phyloP scores from a whole-genome alignment of 2,329 filamentous ascomycete genomes.

The Nemania diffusa region DNA sequence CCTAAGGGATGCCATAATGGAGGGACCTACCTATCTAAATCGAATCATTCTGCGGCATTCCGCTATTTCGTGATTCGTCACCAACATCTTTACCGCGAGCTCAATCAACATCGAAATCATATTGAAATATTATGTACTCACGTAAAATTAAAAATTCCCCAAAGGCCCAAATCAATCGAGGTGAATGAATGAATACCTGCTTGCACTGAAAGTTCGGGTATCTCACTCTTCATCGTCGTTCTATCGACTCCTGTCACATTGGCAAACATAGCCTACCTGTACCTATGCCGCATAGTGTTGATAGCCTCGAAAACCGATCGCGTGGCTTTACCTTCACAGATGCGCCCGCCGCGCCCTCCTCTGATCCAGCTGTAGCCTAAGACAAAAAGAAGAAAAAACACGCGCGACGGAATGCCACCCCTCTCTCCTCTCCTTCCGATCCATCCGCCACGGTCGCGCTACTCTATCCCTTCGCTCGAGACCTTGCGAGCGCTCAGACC shows the following conservation, averaged over 20 bases:
- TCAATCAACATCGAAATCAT: background rate
- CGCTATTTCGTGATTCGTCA: conserved; percentile 13
- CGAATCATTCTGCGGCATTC: background rate
- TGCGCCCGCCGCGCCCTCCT: background rate
- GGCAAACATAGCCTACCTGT: too few relatives aligned
- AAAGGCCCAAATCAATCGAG: background rate
- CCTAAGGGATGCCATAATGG: too few relatives aligned
- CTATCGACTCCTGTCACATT: too few relatives aligned
- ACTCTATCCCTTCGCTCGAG: conserved; percentile 26
- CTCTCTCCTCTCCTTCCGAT: conserved; percentile 28
- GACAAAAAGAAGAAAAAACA: conserved; percentile 1
- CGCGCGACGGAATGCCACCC: conserved; percentile 38
- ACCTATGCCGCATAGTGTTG: background rate
- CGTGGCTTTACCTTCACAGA: conserved; percentile 4
- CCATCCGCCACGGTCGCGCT: conserved; percentile 27
- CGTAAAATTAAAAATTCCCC: background rate
- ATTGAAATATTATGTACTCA: too few relatives aligned
- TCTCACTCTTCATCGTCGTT: background rate
- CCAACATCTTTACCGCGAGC: conserved; percentile 2
- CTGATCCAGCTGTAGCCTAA: background rate
- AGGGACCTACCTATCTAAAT: background rate
- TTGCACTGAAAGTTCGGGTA: background rate
- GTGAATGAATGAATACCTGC: conserved; percentile 3
- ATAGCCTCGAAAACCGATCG: background rate
- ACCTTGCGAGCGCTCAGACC: conserved; percentile 28